Evolutionary conservation across 2,329 filamentous ascomycete genomes (phyloP), one percentile per base, ranked within the genome.

Genomic region (Colletotrichum graminicola): DNA sequence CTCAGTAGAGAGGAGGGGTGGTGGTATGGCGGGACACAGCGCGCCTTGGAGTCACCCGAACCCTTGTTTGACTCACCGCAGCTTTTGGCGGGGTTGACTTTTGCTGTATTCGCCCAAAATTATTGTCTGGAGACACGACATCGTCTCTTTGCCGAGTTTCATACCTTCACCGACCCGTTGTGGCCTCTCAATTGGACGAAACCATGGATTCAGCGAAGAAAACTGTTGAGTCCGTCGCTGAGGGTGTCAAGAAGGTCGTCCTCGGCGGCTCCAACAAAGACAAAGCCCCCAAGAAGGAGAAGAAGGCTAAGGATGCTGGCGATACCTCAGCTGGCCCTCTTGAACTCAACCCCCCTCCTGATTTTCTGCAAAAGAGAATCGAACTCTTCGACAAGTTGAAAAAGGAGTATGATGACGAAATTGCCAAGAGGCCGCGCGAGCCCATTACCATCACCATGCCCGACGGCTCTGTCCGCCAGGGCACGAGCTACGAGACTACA

Each of bases 401-500:
- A 88, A 91, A 93, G 75, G 89, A 93, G 80, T 90, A 94, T 78
- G 92, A 97, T 76, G 92, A 92, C 70, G 93, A 96, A 79, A 84
- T 94, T 74, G 87, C 90, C 75, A 81, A 82, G 76, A 92, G 92
- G 82, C 91, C 93, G 49, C 91, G 91, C 76, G 90, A 93, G 78
- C 86, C 90, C 74, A 95, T 95, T 80, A 89, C 87, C 71, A 87
- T 95, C 77, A 92, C 91, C 61, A 86, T 96, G 74, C 89, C 88
- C 75, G 91, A 94, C 81, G 93, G 93, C 74, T 90, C 88, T 76
- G 83, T 91, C 76, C 89, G 91, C 78, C 82, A 89, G 74, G 96
- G 93, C 74, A 95, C 92, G 75, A 91, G 94, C 61, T 98, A 93
- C 92, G 94, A 97, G 84, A 98, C 94, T 75, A 97, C 94, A 21